A percentile compares a stretch with the other conserved stretches of the same genome.
phyloP scores from a whole-genome alignment of 768 basidiomycete species.

The Hortiboletus flavorubellus region DNA sequence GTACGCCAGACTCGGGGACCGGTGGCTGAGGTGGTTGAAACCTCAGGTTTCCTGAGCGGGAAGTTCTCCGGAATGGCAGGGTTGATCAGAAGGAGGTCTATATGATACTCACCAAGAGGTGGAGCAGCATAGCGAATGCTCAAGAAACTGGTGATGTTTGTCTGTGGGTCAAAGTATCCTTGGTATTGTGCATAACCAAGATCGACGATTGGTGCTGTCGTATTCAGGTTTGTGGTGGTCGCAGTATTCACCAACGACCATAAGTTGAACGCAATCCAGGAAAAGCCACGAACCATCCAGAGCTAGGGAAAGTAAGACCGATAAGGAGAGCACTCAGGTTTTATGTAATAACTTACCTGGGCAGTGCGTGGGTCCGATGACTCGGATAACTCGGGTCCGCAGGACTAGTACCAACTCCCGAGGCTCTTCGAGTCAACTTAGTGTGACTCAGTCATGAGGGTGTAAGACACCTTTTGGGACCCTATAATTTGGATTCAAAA shows the following conservation, averaged over 20 bases:
- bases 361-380: not conserved
- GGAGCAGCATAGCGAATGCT: conserved; percentile 46
- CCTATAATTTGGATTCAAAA: no score
- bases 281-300: conserved; percentile 1
- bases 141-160: conserved; percentile 24
- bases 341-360: not conserved
- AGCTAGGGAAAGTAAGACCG: not conserved
- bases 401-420: no score
- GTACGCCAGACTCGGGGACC: conserved; percentile 9
- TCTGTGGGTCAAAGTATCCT: conserved; percentile 21
- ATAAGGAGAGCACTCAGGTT: no score
- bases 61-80: not conserved
- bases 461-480: no score
- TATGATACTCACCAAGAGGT: conserved; percentile 37
- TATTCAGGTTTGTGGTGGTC: not conserved
- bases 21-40: conserved; percentile 32
- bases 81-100: not conserved
- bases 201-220: conserved; percentile 18
- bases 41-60: conserved; percentile 18
- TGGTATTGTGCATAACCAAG: conserved; percentile 33
- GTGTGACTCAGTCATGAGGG: no score
- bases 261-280: not conserved
- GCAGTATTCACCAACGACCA: not conserved
- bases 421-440: no score
- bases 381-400: no score